Conservation (phyloP, 2,329 filamentous ascomycete genomes). For the Cercospora citrullina region DNA sequence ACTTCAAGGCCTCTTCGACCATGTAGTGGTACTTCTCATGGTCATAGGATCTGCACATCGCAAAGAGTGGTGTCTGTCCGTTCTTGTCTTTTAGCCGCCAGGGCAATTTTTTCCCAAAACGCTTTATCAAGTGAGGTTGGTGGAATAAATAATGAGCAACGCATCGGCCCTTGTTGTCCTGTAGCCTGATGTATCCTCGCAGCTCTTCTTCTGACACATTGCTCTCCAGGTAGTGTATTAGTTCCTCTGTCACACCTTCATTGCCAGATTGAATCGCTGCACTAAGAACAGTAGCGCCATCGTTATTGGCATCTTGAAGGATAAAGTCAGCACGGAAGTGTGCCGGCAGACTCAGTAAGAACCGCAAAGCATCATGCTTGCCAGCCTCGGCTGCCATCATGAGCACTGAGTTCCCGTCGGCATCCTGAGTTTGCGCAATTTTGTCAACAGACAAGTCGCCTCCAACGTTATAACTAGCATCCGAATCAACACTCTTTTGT, state of each 20-base stretch:
- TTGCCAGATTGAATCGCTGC: conserved; percentile 86
- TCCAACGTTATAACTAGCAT: conserved; percentile 61
- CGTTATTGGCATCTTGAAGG: conserved; percentile 81
- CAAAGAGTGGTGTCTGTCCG: conserved; percentile 95
- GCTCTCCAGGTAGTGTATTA: conserved; percentile 69
- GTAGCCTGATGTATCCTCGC: conserved; percentile 67
- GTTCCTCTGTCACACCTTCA: conserved; percentile 68
- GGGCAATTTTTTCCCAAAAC: conserved; percentile 74
- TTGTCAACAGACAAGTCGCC: conserved; percentile 83
- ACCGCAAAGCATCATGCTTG: conserved; percentile 70
- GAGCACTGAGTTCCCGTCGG: conserved; percentile 74
- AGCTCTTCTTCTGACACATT: conserved; percentile 59
- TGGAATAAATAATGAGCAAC: conserved; percentile 96
- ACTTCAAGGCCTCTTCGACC: conserved; percentile 77
- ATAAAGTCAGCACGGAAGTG: conserved; percentile 72
- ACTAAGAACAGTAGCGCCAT: conserved; percentile 84
- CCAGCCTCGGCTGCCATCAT: conserved; percentile 60
- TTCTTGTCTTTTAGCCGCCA: conserved; percentile 94
- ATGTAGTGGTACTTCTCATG: conserved; percentile 82
- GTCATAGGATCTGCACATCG: conserved; percentile 92
- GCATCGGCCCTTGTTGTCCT: conserved; percentile 84
- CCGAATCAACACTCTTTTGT: conserved; percentile 76
- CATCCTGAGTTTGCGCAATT: conserved; percentile 68
- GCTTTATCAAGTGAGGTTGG: conserved; percentile 74
- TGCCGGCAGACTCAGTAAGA: conserved; percentile 73